phyloP scores from a whole-genome alignment of 768 basidiomycete species.

The Mycena amicta region DNA sequence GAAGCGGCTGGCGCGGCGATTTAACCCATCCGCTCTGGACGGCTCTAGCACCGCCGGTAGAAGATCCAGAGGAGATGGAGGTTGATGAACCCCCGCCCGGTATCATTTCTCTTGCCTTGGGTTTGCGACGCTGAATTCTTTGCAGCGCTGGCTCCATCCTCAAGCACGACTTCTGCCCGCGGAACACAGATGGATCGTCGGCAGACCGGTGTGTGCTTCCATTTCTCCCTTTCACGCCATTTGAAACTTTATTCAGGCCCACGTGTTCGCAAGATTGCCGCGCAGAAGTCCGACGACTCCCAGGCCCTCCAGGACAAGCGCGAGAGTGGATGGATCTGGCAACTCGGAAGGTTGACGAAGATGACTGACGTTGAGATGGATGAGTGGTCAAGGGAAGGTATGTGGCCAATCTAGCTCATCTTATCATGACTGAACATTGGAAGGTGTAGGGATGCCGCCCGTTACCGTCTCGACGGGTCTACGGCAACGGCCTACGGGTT shows the following conservation, averaged over 20 bases:
- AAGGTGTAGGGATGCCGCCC: too few relatives aligned
- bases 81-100: background rate
- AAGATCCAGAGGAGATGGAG: background rate
- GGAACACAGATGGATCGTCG: background rate
- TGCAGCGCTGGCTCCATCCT: too few relatives aligned
- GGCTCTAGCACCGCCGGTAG: background rate
- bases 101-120: background rate
- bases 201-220: background rate
- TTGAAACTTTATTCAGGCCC: too few relatives aligned
- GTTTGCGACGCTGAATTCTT: background rate
- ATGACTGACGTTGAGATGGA: constrained; percentile 2
- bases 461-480: too few relatives aligned
- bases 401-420: background rate
- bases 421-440: background rate
- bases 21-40: too few relatives aligned
- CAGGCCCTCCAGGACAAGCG: background rate
- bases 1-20: too few relatives aligned
- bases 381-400: constrained; percentile 2
- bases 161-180: background rate
- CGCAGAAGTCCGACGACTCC: too few relatives aligned
- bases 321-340: constrained; percentile 5
- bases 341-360: constrained; percentile 1
- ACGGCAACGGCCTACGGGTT: too few relatives aligned
- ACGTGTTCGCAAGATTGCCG: too few relatives aligned
- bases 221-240: too few relatives aligned